Conservation (phyloP, 192 early-diverging fungal genomes). For the Cetraspora pellucida region DNA sequence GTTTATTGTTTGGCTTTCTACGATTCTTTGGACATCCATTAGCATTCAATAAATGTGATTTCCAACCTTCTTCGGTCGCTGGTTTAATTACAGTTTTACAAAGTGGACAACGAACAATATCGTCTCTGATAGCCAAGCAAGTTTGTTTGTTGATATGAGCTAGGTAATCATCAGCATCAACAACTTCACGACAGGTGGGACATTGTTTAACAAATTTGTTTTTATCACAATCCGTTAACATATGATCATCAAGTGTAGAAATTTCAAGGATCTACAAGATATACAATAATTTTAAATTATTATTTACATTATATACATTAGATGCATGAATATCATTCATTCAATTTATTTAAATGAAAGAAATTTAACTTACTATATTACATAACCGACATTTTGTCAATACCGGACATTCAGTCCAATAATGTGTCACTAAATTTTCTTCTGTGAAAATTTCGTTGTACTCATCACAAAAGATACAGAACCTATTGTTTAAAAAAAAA, state of each 20-base stretch:
- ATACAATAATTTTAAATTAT: constrained; percentile 1
- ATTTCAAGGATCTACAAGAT: constrained; percentile 71
- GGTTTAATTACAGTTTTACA: constrained; percentile 59
- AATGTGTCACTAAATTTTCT: constrained; percentile 71
- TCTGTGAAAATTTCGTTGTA: constrained; percentile 64
- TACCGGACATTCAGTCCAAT: constrained; percentile 77
- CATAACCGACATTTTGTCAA: constrained; percentile 71
- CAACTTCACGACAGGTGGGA: constrained; percentile 62
- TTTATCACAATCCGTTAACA: constrained; percentile 66
- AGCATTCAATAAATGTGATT: constrained; percentile 57
- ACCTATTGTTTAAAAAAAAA: constrained; percentile 34
- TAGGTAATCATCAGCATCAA: constrained; percentile 53
- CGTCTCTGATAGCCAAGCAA: constrained; percentile 39
- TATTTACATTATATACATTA: background rate
- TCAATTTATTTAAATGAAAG: background rate
- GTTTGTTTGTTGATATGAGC: constrained; percentile 51
- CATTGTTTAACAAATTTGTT: constrained; percentile 61
- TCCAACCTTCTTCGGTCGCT: constrained; percentile 64
- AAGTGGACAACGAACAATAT: constrained; percentile 58
- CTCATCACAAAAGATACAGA: constrained; percentile 80
- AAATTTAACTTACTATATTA: constrained; percentile 58
- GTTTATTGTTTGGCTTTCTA: constrained; percentile 36
- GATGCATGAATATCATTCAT: background rate
- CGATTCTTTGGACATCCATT: constrained; percentile 61
- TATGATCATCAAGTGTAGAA: constrained; percentile 63